phyloP scores from a whole-genome alignment of 2,329 filamentous ascomycete genomes.

The Aspergillus texensis region DNA sequence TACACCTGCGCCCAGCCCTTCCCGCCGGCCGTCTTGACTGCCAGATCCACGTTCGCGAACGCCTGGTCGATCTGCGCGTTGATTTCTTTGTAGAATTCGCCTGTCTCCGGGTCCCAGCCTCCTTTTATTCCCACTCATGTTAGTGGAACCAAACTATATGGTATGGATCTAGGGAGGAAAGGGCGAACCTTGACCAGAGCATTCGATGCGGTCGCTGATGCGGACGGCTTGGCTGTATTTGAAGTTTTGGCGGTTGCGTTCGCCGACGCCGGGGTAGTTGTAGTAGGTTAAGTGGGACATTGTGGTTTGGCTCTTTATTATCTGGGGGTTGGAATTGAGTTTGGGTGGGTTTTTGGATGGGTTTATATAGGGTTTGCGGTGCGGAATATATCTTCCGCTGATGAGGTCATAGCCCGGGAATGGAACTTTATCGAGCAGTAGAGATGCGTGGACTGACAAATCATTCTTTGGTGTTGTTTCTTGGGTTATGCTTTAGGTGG shows the following conservation, averaged over 20 bases:
- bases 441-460: not conserved
- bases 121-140: conserved; percentile 23
- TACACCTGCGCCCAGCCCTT: conserved; percentile 54
- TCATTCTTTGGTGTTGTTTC: not conserved
- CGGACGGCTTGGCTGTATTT: conserved; percentile 54
- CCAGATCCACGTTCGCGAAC: conserved; percentile 60
- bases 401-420: not conserved
- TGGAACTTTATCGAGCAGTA: not conserved
- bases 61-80: conserved; percentile 55
- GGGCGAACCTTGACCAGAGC: conserved; percentile 30
- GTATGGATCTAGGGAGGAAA: not conserved
- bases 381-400: conserved; percentile 4
- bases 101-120: conserved; percentile 36
- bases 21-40: conserved; percentile 56
- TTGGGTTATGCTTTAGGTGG: not conserved
- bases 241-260: conserved; percentile 36
- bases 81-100: conserved; percentile 36
- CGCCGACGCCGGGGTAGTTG: conserved; percentile 43
- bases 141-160: not conserved
- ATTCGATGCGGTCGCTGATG: conserved; percentile 52
- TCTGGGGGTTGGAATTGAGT: not conserved
- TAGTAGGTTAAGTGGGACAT: conserved; percentile 46
- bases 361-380: not conserved
- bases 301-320: not conserved
- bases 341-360: not conserved